These are phyloP conservation scores for Dissophora globulifera DNA, from an alignment of 192 early-diverging fungal genomes.

Conservation along the genomic window DNA sequence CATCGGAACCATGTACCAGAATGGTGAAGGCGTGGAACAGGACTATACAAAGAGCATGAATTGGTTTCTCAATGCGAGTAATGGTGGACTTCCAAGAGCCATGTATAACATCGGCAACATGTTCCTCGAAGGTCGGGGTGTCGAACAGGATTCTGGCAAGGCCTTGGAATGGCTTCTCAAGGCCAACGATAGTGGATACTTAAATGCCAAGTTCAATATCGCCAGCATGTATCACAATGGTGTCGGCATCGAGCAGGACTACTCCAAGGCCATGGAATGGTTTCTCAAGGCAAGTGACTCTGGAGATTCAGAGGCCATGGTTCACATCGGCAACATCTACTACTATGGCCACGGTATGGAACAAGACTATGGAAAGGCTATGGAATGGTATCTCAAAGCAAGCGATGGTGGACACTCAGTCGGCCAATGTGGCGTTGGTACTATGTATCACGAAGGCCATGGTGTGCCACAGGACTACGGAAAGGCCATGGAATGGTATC, in stretches of 20 bases:
- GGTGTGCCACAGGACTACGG: no score
- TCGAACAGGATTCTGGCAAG: not conserved
- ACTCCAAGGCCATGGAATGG: slow-evolving; percentile 52
- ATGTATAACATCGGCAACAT: slow-evolving; percentile 38
- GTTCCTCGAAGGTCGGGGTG: slow-evolving; percentile 53
- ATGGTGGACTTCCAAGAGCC: slow-evolving; percentile 35
- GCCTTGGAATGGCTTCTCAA: slow-evolving; percentile 33
- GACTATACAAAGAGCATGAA: not conserved
- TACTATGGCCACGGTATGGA: slow-evolving; percentile 33
- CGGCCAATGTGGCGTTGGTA: no score
- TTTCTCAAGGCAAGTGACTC: slow-evolving; percentile 43
- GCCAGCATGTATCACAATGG: slow-evolving; percentile 54
- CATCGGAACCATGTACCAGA: slow-evolving; percentile 51
- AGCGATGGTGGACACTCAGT: no score
- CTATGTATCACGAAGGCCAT: no score
- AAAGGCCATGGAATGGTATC: no score
- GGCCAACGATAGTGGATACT: slow-evolving; percentile 37
- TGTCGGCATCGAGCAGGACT: slow-evolving; percentile 34
- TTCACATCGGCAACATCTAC: slow-evolving; percentile 45
- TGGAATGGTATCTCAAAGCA: no score
- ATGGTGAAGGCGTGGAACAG: slow-evolving; percentile 43
- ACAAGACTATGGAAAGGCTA: no score
- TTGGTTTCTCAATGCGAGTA: slow-evolving; percentile 48
- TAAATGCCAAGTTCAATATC: slow-evolving; percentile 32
- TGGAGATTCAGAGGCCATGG: slow-evolving; percentile 37